phyloP scores from a whole-genome alignment of 2,329 filamentous ascomycete species.

The Clarireedia monteithiana region DNA sequence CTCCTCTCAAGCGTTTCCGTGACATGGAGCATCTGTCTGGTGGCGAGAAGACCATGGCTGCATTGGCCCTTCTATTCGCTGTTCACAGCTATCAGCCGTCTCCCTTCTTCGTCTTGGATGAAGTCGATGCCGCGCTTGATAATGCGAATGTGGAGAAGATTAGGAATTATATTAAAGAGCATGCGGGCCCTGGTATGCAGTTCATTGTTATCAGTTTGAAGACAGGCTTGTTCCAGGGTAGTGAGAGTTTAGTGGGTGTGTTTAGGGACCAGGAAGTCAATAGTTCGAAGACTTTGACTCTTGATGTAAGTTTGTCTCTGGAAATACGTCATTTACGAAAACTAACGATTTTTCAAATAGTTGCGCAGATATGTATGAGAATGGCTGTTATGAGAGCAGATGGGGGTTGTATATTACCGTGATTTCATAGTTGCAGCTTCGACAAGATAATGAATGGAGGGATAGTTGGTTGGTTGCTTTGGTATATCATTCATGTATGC shows the following conservation, averaged over 20 bases:
- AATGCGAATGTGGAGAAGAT: conserved; percentile 96
- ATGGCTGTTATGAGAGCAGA: not conserved
- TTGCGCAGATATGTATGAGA: conserved; percentile 24
- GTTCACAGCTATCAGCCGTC: conserved; percentile 94
- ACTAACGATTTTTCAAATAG: conserved; percentile 17
- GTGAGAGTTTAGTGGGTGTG: conserved; percentile 89
- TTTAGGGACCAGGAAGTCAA: conserved; percentile 94
- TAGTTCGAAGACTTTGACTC: conserved; percentile 80
- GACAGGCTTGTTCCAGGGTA: conserved; percentile 91
- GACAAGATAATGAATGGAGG: no score
- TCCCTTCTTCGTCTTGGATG: conserved; percentile 96
- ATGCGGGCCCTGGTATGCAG: conserved; percentile 95
- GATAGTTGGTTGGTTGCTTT: not conserved
- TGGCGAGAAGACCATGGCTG: conserved; percentile 98
- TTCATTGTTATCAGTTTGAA: conserved; percentile 98
- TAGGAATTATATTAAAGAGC: conserved; percentile 90
- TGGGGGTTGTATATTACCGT: conserved; percentile 1
- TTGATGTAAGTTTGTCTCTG: conserved; percentile 68
- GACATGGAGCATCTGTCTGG: conserved; percentile 98
- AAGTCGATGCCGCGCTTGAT: conserved; percentile 96
- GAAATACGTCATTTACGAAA: not conserved
- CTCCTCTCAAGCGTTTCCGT: conserved; percentile 92
- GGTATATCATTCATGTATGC: not conserved
- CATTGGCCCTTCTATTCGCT: conserved; percentile 89
- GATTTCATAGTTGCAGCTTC: not conserved